A percentile compares a stretch with the other conserved stretches of the same genome.
phyloP scores from a whole-genome alignment of 345 rosid species.

The Ceriops decandra region DNA sequence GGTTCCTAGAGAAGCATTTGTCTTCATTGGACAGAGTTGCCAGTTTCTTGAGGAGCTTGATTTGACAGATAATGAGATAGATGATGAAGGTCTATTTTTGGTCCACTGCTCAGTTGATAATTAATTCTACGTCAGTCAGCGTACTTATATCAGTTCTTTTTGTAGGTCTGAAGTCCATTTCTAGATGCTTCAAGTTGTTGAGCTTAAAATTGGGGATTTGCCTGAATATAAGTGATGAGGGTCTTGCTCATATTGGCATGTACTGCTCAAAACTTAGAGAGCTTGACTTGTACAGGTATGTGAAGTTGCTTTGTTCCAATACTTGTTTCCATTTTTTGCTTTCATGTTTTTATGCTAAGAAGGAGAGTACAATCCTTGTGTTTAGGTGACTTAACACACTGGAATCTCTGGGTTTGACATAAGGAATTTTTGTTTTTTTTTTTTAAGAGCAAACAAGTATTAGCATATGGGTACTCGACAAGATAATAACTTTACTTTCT shows the following conservation, averaged over 20 bases:
- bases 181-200: constrained; percentile 47
- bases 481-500: not conserved
- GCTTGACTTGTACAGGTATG: constrained; percentile 70
- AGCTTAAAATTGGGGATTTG: constrained; percentile 64
- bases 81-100: constrained; percentile 53
- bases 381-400: not conserved
- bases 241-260: constrained; percentile 47
- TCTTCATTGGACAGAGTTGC: constrained; percentile 54
- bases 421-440: not conserved
- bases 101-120: not conserved
- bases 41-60: constrained; percentile 66
- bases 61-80: constrained; percentile 66
- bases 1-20: constrained; percentile 56
- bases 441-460: not conserved
- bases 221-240: constrained; percentile 51
- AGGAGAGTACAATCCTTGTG: not conserved
- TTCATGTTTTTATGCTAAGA: not conserved
- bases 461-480: not conserved
- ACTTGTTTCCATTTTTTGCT: not conserved
- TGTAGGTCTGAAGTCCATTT: constrained; percentile 62
- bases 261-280: constrained; percentile 54
- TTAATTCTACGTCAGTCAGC: not conserved
- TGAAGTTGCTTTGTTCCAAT: not conserved
- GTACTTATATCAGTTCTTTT: constrained; percentile 8
- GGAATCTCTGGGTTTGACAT: too few relatives aligned